Percentiles rank a stretch among this genome's conserved stretches.
Evolutionary conservation across 2,329 filamentous ascomycete species (phyloP).

Genomic region (Monosporascus sp.): DNA sequence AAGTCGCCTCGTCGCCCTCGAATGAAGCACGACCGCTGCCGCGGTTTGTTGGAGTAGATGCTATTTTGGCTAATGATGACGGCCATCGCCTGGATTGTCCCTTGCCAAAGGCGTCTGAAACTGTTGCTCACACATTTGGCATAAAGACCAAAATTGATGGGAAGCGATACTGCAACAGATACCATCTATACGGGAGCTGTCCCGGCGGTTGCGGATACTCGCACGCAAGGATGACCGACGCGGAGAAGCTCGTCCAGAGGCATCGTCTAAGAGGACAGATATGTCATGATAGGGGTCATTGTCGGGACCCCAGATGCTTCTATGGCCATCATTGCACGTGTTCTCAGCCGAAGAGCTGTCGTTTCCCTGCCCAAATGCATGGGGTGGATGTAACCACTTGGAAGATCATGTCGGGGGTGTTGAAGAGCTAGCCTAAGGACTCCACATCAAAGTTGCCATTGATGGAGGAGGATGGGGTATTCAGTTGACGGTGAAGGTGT

Average conservation of each 20-base stretch:
- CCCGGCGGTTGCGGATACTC: background rate
- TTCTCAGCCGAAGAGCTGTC: background rate
- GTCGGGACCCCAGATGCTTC: background rate
- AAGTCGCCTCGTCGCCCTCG: too few species aligned
- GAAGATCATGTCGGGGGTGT: too few species aligned
- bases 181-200: background rate
- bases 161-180: background rate
- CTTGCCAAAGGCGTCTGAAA: background rate
- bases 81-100: background rate
- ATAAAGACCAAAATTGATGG: background rate
- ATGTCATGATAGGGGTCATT: background rate
- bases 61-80: too few species aligned
- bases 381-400: background rate
- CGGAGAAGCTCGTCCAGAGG: background rate
- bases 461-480: too few species aligned
- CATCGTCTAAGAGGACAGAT: background rate
- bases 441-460: too few species aligned
- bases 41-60: too few species aligned
- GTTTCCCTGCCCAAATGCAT: background rate
- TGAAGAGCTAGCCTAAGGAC: too few species aligned
- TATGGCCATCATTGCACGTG: background rate
- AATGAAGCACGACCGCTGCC: too few species aligned
- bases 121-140: background rate
- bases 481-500: too few species aligned
- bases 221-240: background rate